A percentile compares a stretch with the other conserved stretches of the same genome.
These are phyloP conservation scores for Linnemannia schmuckeri DNA, from an alignment of 192 early-diverging fungal species.

Conservation along the genomic window DNA sequence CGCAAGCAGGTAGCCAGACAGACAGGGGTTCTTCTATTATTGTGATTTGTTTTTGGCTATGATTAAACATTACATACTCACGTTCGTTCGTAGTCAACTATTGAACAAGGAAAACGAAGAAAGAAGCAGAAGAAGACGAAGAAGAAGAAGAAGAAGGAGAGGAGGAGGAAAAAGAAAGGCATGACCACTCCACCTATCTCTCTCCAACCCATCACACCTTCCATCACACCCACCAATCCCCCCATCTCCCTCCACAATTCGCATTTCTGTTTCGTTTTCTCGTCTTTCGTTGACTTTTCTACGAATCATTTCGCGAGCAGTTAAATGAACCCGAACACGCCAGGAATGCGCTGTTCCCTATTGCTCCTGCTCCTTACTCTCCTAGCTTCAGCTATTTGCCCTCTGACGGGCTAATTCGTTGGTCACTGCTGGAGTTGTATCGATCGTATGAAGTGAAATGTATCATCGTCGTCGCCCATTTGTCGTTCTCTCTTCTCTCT, in stretches of 20 bases:
- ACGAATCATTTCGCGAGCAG: background rate
- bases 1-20: background rate
- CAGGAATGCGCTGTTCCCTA: background rate
- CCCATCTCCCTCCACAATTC: background rate
- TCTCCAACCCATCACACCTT: background rate
- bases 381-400: no score
- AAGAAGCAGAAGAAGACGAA: no score
- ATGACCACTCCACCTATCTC: background rate
- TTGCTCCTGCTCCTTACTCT: background rate
- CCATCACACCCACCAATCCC: background rate
- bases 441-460: conserved; percentile 1
- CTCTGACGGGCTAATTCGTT: no score
- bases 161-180: background rate
- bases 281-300: background rate
- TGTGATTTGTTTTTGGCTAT: background rate
- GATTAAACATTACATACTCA: no score
- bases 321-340: background rate
- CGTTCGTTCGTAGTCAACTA: no score
- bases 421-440: background rate
- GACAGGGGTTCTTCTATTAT: background rate
- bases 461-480: background rate
- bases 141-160: no score
- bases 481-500: background rate
- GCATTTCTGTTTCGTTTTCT: background rate
- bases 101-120: no score